Evolutionary conservation across 2,329 filamentous ascomycete species (phyloP).

Genomic region (Monosporascus sp.): DNA sequence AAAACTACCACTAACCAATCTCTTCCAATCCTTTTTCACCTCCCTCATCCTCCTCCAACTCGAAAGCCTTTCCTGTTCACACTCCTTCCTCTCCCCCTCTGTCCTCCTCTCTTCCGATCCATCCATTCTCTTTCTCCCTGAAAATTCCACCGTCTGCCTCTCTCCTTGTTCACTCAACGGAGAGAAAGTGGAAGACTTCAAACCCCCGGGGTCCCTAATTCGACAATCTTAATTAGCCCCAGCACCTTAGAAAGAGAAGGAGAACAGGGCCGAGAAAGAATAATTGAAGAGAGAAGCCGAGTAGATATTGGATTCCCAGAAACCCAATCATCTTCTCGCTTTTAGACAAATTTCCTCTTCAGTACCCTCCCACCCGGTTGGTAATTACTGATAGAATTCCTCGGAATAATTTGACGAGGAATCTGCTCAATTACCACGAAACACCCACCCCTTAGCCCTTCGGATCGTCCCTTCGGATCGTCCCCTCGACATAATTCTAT

Average conservation of each 20-base stretch:
- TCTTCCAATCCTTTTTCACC: slow-evolving; percentile 53
- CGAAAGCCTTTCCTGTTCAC: slow-evolving; percentile 35
- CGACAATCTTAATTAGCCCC: background rate
- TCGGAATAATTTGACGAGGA: background rate
- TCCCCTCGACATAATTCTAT: background rate
- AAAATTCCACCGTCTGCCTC: slow-evolving; percentile 34
- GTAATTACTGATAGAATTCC: slow-evolving; percentile 5
- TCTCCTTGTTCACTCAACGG: slow-evolving; percentile 34
- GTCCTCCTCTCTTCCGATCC: slow-evolving; percentile 41
- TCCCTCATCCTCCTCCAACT: slow-evolving; percentile 51
- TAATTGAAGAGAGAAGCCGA: slow-evolving; percentile 22
- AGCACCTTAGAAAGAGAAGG: slow-evolving; percentile 1
- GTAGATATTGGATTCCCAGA: slow-evolving; percentile 5
- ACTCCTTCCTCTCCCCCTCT: slow-evolving; percentile 28
- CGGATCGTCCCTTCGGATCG: background rate
- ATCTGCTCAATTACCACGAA: slow-evolving; percentile 1
- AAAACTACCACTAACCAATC: slow-evolving; percentile 41
- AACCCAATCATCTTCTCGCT: slow-evolving; percentile 16
- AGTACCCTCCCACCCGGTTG: slow-evolving; percentile 20
- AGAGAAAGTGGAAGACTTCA: slow-evolving; percentile 29
- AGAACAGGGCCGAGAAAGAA: slow-evolving; percentile 11
- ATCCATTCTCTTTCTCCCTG: slow-evolving; percentile 49
- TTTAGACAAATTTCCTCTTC: slow-evolving; percentile 16
- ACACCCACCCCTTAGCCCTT: slow-evolving; percentile 1
- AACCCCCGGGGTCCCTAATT: slow-evolving; percentile 11